Conservation (phyloP, 2,329 filamentous ascomycete genomes). For the Aspergillus proliferans region DNA sequence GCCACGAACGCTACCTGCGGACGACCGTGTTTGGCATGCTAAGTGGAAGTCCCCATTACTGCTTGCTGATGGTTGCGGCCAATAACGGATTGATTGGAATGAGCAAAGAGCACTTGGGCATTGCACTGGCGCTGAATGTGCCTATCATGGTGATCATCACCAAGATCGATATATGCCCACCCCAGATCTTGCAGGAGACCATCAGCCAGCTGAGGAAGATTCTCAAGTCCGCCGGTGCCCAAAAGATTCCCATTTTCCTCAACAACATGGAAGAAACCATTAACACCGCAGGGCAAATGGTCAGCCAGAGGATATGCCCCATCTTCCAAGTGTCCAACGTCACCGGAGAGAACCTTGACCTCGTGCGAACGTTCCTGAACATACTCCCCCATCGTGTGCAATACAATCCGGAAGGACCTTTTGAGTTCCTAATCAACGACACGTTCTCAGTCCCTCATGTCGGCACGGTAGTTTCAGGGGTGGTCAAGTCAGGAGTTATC, state of each 20-base stretch:
- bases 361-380: constrained; percentile 89
- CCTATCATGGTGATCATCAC: constrained; percentile 97
- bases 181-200: constrained; percentile 90
- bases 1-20: constrained; percentile 88
- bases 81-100: constrained; percentile 97
- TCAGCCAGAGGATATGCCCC: constrained; percentile 89
- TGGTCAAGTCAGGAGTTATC: constrained; percentile 79
- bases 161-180: constrained; percentile 97
- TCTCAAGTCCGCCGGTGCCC: constrained; percentile 83
- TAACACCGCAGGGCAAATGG: constrained; percentile 91
- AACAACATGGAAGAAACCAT: constrained; percentile 86
- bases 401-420: constrained; percentile 79
- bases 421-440: constrained; percentile 95
- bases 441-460: constrained; percentile 97
- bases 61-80: constrained; percentile 93
- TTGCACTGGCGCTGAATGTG: constrained; percentile 88
- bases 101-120: constrained; percentile 96
- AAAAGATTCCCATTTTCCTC: constrained; percentile 95
- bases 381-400: constrained; percentile 91
- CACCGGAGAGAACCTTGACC: constrained; percentile 81
- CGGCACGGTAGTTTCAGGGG: constrained; percentile 90
- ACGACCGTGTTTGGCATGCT: constrained; percentile 95
- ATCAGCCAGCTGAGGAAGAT: constrained; percentile 87
- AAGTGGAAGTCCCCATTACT: constrained; percentile 94
- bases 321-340: constrained; percentile 99